Base-by-base conservation (phyloP, 345 rosid genomes). In the Syzygium oleosum region DNA sequence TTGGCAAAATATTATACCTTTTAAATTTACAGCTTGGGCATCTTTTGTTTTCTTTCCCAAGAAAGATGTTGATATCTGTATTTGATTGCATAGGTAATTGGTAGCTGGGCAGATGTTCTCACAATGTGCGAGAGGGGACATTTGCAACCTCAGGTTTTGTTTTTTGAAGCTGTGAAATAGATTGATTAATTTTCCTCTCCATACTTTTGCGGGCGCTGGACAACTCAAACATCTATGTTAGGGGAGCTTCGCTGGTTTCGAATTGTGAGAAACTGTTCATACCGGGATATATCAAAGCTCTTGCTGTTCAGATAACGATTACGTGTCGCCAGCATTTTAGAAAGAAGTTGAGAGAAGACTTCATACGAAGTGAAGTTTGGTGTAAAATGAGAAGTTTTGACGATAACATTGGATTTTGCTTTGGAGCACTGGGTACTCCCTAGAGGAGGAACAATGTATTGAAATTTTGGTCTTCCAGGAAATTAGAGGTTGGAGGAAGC, bases 131-230 rank as follows among this genome's bases (percentile, higher is more conserved):
- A 94, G 87, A 95, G 90, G 90, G 99, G 99, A 90, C 99, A 90
- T 90, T 91, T 96, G 93, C 99, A 98, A 87, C 99, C 99, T 65
- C 99, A 98, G 93, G 98, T 96, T 91, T 95, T 98, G 79, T 93
- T 98, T 93, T 98, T 92, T 78, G 98, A 95, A 92, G 95, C 96
- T 89, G 90, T 93, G 91, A 93, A 92, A 86, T 92, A 91, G 88
- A 87, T 73, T 41, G 54, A 80, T 53, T 85, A 84, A 89, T 86
- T 90, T 65, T 86, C 43, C 68, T 56, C 59, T 52, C 87, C 54
- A 73, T 73, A 73, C 46, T 10, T 84, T 84, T 52, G 38, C 49
- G 55, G 61, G 16, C 10, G 63, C n/a, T 1, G 86, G 86, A 56
- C 51, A 43, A 16, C 87, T 53, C 61, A 56, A 34, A 85, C 80